Evolutionary conservation across 73 alveolate genomes (phyloP), one percentile per base, ranked within the genome.

Genomic region (Durusdinium trenchii): DNA sequence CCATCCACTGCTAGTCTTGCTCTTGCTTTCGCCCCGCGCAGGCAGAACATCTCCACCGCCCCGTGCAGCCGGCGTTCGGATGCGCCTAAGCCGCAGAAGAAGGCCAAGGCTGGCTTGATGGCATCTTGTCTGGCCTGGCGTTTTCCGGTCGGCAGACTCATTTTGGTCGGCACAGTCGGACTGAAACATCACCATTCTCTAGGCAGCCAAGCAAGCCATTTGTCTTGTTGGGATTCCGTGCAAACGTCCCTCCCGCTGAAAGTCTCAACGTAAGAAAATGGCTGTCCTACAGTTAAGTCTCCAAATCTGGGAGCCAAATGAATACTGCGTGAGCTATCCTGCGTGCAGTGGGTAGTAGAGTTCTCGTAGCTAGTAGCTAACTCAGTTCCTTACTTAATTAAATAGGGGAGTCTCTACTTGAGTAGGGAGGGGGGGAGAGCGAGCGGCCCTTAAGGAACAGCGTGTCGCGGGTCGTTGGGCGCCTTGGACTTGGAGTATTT

Each of bases 81-180:
- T n/a, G 78, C 67, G 54, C 98, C 98, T 30, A 91, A 54, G 43
- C 98, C 98, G 3, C 62, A 60, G 89, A 91, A 91, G 89, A 91
- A 91, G 23, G 98, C 98, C 75, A 50, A 48, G 28, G 98, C 98
- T 2, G 98, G 98, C 45, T 91, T 91, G 98, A 91, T 91, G 75
- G 98, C 98, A 54, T 91, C 98, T 50, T 91, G 48, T 42, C 95
- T 42, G 9, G 84, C 73, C 61, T 87, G 6, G 9, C 28, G 26
- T 0, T 64, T 67, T 32, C 73, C 73, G 18, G 18, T 23, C 30
- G 3, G 73, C 30, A 23, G 1, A 60, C 30, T n/a, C n/a, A n/a
- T 60, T 32, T 23, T 60, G 73, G 71, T 5, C 32, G 71, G 32
- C 78, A 62, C 78, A 62, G 18, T 32, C 1, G 30, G 73, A 23